These are phyloP conservation scores for Boletus sp. DNA, from an alignment of 768 basidiomycete species.

Conservation along the genomic window DNA sequence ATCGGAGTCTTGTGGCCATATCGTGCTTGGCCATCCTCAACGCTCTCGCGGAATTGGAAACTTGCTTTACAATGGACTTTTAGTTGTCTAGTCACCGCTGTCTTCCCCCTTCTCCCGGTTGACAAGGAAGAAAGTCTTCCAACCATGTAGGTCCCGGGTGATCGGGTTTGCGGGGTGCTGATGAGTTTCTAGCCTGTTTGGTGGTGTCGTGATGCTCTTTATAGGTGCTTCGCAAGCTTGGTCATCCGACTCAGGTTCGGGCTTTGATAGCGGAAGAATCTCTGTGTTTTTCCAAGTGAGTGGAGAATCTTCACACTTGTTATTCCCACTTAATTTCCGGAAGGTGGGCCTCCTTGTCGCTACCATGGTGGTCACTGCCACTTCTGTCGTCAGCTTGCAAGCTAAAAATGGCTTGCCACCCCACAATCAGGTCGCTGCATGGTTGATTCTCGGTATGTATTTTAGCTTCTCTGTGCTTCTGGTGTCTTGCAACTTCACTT, in stretches of 20 bases:
- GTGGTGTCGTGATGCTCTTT: constrained; percentile 45
- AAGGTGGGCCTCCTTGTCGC: constrained; percentile 45
- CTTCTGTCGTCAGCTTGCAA: constrained; percentile 58
- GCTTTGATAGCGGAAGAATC: background rate
- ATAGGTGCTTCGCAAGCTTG: constrained; percentile 28
- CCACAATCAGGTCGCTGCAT: constrained; percentile 57
- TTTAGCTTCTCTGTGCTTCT: background rate
- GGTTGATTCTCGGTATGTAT: constrained; percentile 60
- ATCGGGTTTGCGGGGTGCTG: constrained; percentile 1
- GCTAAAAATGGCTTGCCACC: constrained; percentile 64
- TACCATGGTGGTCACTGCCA: constrained; percentile 51
- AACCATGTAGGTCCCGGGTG: constrained; percentile 51
- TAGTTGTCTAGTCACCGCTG: constrained; percentile 50
- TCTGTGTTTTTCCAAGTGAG: constrained; percentile 25
- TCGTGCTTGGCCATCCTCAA: constrained; percentile 41
- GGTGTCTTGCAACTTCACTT: background rate
- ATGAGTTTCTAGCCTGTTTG: constrained; percentile 37
- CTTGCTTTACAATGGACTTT: constrained; percentile 42
- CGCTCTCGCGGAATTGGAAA: constrained; percentile 24
- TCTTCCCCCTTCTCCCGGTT: constrained; percentile 72
- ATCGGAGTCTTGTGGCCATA: constrained; percentile 69
- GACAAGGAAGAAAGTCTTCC: constrained; percentile 63
- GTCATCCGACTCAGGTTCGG: background rate
- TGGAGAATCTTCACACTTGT: background rate
- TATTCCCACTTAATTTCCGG: background rate